These are phyloP conservation scores for Mimosa bimucronata DNA, from an alignment of 306 rosid genomes.

Conservation along the genomic window DNA sequence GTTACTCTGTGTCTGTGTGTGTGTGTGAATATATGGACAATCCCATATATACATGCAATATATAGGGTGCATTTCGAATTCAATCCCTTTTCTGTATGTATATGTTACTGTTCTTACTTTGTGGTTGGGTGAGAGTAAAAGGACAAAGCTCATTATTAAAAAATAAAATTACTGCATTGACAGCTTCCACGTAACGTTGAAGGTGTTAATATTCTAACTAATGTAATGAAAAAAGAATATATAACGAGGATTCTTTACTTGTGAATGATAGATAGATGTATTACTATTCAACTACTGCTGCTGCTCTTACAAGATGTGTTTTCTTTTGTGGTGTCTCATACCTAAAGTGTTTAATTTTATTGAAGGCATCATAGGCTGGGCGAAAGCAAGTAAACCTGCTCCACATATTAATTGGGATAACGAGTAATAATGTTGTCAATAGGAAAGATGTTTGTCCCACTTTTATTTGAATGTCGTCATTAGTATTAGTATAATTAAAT, in stretches of 20 bases:
- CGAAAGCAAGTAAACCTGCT: slow-evolving; percentile 19
- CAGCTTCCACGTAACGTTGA: neutral
- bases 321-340: neutral
- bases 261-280: neutral
- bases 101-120: neutral
- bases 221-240: neutral
- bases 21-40: neutral
- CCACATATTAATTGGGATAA: neutral
- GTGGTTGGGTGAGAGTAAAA: neutral
- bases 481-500: neutral
- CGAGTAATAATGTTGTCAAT: neutral
- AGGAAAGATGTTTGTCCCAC: neutral
- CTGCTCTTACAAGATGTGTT: neutral
- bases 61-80: neutral
- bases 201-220: neutral
- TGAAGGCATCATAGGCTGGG: neutral
- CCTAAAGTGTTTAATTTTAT: neutral
- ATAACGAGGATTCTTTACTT: neutral
- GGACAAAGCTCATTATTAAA: neutral
- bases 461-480: neutral
- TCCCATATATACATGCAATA: neutral
- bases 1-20: neutral
- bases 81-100: neutral
- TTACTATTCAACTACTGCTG: neutral
- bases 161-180: neutral